Conservation (phyloP, 768 basidiomycete genomes). For the Pulveroboletus sp. region DNA sequence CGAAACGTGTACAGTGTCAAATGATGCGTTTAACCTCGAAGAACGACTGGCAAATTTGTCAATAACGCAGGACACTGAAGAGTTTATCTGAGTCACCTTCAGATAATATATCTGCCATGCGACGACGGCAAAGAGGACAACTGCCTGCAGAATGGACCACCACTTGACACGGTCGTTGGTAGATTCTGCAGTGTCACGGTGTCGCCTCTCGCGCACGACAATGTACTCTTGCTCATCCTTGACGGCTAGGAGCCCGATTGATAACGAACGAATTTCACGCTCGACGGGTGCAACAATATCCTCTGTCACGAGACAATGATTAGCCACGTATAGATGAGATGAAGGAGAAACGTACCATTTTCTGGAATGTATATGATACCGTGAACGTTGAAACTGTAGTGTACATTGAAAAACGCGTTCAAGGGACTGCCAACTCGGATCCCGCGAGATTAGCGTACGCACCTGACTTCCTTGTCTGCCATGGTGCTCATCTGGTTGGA, state of each 20-base stretch:
- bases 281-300: constrained; percentile 94
- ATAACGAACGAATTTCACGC: constrained; percentile 84
- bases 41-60: constrained; percentile 53
- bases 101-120: constrained; percentile 98
- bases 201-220: constrained; percentile 85
- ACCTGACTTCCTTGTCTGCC: constrained; percentile 95
- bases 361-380: constrained; percentile 92
- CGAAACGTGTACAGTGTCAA: constrained; percentile 34
- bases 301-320: constrained; percentile 24
- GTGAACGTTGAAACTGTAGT: constrained; percentile 89
- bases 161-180: constrained; percentile 96
- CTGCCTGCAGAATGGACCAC: constrained; percentile 93
- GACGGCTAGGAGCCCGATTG: constrained; percentile 77
- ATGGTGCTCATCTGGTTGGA: constrained; percentile 98
- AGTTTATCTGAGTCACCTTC: constrained; percentile 49
- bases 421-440: background rate
- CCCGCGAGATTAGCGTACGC: background rate
- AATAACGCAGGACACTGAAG: background rate
- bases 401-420: background rate
- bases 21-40: constrained; percentile 91
- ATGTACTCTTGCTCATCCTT: constrained; percentile 99
- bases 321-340: background rate
- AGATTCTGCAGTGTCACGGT: constrained; percentile 91
- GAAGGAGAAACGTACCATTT: constrained; percentile 53
- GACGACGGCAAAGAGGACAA: constrained; percentile 85